A percentile compares a stretch with the other conserved stretches of the same genome.
Conservation (phyloP, 805 yeast species). For the Candida sanyiensis region DNA sequence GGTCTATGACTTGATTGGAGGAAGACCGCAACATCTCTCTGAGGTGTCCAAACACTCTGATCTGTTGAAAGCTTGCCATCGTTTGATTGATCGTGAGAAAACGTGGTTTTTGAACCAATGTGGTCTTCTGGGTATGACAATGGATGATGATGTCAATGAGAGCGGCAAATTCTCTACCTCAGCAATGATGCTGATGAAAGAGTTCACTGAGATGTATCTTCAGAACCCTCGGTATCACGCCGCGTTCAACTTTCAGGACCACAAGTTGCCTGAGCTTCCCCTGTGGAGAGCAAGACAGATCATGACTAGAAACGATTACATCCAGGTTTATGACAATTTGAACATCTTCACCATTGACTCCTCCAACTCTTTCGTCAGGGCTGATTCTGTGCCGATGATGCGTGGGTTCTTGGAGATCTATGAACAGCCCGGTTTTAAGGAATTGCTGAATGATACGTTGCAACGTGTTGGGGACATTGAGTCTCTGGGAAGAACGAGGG, state of each 20-base stretch:
- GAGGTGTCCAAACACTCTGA: constrained; percentile 59
- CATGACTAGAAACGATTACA: constrained; percentile 81
- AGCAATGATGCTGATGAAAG: constrained; percentile 69
- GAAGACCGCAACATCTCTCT: constrained; percentile 76
- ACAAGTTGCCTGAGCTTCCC: constrained; percentile 66
- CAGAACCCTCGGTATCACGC: constrained; percentile 34
- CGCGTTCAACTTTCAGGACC: constrained; percentile 4
- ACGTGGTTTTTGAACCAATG: constrained; percentile 85
- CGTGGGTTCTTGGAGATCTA: constrained; percentile 79
- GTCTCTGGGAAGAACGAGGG: constrained; percentile 72
- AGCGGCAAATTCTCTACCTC: constrained; percentile 69
- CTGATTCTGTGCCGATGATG: constrained; percentile 88
- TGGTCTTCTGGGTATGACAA: constrained; percentile 65
- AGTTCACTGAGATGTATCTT: constrained; percentile 53
- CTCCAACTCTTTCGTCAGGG: constrained; percentile 56
- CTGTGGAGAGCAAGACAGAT: constrained; percentile 80
- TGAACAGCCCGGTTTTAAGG: constrained; percentile 63
- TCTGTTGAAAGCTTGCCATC: constrained; percentile 56
- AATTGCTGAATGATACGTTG: constrained; percentile 56
- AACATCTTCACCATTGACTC: constrained; percentile 79
- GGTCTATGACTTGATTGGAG: constrained; percentile 70
- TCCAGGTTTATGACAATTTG: constrained; percentile 66
- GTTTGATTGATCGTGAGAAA: constrained; percentile 70
- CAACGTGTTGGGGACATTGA: constrained; percentile 72
- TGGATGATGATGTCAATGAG: constrained; percentile 91